Evolutionary conservation across 768 basidiomycete genomes (phyloP).

Genomic region (Cyclocybe cylindracea): DNA sequence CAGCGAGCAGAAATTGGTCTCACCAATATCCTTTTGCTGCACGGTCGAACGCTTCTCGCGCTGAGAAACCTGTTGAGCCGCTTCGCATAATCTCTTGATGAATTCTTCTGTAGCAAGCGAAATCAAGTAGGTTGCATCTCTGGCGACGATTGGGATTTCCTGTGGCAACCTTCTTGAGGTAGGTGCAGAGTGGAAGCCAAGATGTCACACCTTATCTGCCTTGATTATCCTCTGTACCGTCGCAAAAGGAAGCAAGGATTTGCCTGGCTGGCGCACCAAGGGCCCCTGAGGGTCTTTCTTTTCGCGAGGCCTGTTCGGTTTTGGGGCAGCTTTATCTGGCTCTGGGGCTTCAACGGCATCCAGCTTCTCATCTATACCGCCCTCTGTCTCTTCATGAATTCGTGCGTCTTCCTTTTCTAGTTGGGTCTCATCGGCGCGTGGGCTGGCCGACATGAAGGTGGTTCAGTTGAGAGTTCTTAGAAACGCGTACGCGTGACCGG

Average conservation of each 20-base stretch:
- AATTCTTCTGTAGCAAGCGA: conserved; percentile 89
- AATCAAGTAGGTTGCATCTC: conserved; percentile 78
- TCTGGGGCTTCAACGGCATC: conserved; percentile 1
- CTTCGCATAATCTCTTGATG: conserved; percentile 71
- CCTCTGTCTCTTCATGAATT: conserved; percentile 4
- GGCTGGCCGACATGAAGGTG: conserved; percentile 5
- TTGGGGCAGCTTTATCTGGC: neutral
- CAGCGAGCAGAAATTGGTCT: conserved; percentile 20
- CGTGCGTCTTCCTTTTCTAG: conserved; percentile 6
- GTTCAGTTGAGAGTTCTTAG: too few relatives aligned
- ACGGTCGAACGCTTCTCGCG: conserved; percentile 74
- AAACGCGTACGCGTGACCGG: too few relatives aligned
- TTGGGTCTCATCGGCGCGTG: conserved; percentile 9
- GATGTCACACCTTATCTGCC: conserved; percentile 68
- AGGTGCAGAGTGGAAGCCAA: neutral
- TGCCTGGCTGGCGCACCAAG: conserved; percentile 49
- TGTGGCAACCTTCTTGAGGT: conserved; percentile 22
- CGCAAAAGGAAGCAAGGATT: conserved; percentile 71
- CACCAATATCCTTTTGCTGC: conserved; percentile 80
- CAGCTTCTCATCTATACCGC: conserved; percentile 1
- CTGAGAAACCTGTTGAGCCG: conserved; percentile 69
- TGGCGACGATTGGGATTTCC: conserved; percentile 77
- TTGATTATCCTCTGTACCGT: conserved; percentile 85
- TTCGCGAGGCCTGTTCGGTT: conserved; percentile 23
- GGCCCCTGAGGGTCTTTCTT: conserved; percentile 24